Base-by-base conservation (phyloP, 2,329 filamentous ascomycete genomes). In the Penicillium sp. region DNA sequence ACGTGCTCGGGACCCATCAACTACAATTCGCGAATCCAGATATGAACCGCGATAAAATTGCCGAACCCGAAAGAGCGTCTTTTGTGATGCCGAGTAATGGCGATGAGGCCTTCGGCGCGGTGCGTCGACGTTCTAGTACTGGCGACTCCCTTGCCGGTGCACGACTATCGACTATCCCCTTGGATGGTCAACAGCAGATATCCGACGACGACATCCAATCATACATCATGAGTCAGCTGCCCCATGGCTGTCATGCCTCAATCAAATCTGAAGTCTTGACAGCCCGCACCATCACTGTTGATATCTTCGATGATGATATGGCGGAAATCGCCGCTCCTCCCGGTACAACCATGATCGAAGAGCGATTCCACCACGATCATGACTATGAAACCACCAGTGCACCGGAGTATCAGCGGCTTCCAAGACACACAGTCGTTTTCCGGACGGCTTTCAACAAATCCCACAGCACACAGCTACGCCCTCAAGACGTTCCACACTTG, bases 61-160 rank as follows among this genome's bases (percentile, higher is more conserved):
- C 70, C 68, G 37, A 77, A 73, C 40, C 79, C 83, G 45, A 83
- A 76, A 67, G 79, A 74, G 58, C 86, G 83, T 79, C 79, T 9
- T 78, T 79, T 48, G 61, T 76, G 45, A 69, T 71, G 40, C 69
- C 75, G 5, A 68, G 69, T 4, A 67, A 65, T 11, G 67, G 69
- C 10, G 70, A 77, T 39, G 71, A 71, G 21, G 50, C 56, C 4
- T 75, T 78, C 45, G 71, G 74, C 57, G 72, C 73, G 9, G 58
- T 78, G 16, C 73, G 73, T 57, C 65, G 74, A 52, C 70, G 69
- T 7, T 51, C 61, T 19, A 65, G 62, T 47, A 52, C 59, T 10
- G 45, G 58, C 26, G 68, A 71, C 52, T 29, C 56, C 18, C 24
- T 69, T 5, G 56, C 64, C 10, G 51, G 59, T 7, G 62, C 67